These are phyloP conservation scores for Rubroshorea leprosula DNA, from an alignment of 345 rosid genomes.

Conservation along the genomic window DNA sequence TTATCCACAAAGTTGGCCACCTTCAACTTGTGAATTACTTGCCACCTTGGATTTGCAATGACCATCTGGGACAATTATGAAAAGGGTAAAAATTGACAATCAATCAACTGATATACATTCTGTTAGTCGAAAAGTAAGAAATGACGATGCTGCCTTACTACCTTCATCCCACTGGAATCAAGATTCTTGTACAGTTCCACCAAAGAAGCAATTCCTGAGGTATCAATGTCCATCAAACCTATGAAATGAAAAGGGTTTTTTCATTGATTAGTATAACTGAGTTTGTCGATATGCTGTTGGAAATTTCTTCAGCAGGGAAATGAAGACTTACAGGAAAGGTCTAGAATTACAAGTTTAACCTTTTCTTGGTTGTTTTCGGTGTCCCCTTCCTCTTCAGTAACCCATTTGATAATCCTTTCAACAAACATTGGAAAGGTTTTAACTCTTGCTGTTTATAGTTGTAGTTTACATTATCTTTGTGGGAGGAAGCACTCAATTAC, in stretches of 20 bases:
- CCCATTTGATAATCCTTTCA: constrained; percentile 50
- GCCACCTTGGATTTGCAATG: constrained; percentile 73
- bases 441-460: not conserved
- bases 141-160: constrained; percentile 9
- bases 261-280: not conserved
- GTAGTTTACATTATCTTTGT: not conserved
- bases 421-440: not conserved
- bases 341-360: constrained; percentile 51
- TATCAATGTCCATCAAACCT: constrained; percentile 71
- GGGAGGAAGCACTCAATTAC: constrained; percentile 23
- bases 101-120: not conserved
- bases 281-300: no score
- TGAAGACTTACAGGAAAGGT: constrained; percentile 88
- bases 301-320: no score
- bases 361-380: constrained; percentile 11
- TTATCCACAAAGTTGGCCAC: constrained; percentile 43
- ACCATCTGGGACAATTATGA: constrained; percentile 51
- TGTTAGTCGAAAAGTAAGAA: not conserved
- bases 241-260: not conserved
- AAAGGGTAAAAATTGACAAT: no score
- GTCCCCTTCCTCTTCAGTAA: constrained; percentile 32
- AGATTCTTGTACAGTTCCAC: constrained; percentile 56
- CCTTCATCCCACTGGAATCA: constrained; percentile 45
- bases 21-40: constrained; percentile 77
- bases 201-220: constrained; percentile 75